Conservation (phyloP, 495 filamentous ascomycete species). For the Neurospora terricola region DNA sequence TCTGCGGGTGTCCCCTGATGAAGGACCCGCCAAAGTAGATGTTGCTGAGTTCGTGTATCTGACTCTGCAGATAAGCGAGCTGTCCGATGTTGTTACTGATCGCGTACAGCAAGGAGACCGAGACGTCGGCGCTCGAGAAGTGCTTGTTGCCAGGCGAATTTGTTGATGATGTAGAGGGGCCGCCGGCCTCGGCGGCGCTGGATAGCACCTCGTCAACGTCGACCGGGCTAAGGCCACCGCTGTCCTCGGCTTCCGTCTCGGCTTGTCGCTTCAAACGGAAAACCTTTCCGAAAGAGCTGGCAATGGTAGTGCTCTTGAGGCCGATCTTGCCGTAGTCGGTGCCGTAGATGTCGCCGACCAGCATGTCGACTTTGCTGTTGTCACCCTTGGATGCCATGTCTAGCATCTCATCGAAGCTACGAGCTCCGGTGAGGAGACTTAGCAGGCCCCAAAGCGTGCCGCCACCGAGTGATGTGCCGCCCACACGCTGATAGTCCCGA, state of each 20-base stretch:
- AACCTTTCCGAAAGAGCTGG: slow-evolving; percentile 92
- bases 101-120: slow-evolving; percentile 65
- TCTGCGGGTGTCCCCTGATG: slow-evolving; percentile 91
- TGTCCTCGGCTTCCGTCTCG: slow-evolving; percentile 69
- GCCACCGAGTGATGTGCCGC: slow-evolving; percentile 88
- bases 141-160: slow-evolving; percentile 15
- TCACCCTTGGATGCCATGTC: slow-evolving; percentile 89
- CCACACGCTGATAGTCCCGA: slow-evolving; percentile 74
- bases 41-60: slow-evolving; percentile 78
- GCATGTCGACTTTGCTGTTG: slow-evolving; percentile 88
- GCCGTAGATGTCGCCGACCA: slow-evolving; percentile 97
- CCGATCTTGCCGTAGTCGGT: slow-evolving; percentile 93
- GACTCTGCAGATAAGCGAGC: slow-evolving; percentile 89
- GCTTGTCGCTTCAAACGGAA: slow-evolving; percentile 72
- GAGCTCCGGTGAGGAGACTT: slow-evolving; percentile 77
- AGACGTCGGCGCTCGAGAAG: slow-evolving; percentile 41
- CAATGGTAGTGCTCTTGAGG: slow-evolving; percentile 85
- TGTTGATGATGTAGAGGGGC: slow-evolving; percentile 7
- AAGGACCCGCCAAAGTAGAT: slow-evolving; percentile 98
- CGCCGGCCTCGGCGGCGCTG: slow-evolving; percentile 4
- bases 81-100: slow-evolving; percentile 94
- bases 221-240: slow-evolving; percentile 48
- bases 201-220: slow-evolving; percentile 23
- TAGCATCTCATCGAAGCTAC: slow-evolving; percentile 92
- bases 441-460: slow-evolving; percentile 95